Base-by-base conservation (phyloP, 352 stramenopile species). In the Pythium periplocum region DNA sequence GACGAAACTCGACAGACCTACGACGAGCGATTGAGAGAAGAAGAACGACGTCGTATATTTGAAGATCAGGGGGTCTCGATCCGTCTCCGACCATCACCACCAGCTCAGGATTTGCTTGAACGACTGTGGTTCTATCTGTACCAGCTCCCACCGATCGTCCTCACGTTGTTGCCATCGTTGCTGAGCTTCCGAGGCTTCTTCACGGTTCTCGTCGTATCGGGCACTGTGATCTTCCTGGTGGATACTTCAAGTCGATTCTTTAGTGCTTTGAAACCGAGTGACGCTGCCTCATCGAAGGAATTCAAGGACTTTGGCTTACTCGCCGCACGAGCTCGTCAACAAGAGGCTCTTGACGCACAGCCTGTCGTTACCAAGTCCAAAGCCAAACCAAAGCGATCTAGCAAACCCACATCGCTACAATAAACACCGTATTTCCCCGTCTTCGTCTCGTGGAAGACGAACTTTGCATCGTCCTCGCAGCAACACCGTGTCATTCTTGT, bases 41-140 rank as follows among this genome's bases (percentile, higher is more conserved):
- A 69, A 30, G 62, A 63, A 42, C 38, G 12, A 42, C 38, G 38
- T 50, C 66, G 50, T 33, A 38, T 71, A 32, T 26, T 26, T 26
- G 17, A 26, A 26, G 17, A 26, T 26, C 17, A 26, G 17, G 17
- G 17, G 17, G 17, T 0, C 17, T 26, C 17, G 17, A 26, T 26
- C 17, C 17, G 17, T 26, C 17, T 26, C 17, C 17, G 17, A 26
- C 17, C 17, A 26, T 26, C 17, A 26, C 17, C 17, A 26, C 17
- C 17, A 26, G 17, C 17, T 26, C 17, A 26, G 17, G 17, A 26
- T 26, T 26, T 26, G 17, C 17, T 26, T 26, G 47, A 54, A 6
- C 38, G 55, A 0, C n/a, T 74, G 0, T 44, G 33, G 45, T 73
- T 74, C 30, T 77, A 77, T 48, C 9, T 66, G n/a, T 61, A 32